Evolutionary conservation across 805 yeast species (phyloP).

Genomic region (Barnettozyma californica): DNA sequence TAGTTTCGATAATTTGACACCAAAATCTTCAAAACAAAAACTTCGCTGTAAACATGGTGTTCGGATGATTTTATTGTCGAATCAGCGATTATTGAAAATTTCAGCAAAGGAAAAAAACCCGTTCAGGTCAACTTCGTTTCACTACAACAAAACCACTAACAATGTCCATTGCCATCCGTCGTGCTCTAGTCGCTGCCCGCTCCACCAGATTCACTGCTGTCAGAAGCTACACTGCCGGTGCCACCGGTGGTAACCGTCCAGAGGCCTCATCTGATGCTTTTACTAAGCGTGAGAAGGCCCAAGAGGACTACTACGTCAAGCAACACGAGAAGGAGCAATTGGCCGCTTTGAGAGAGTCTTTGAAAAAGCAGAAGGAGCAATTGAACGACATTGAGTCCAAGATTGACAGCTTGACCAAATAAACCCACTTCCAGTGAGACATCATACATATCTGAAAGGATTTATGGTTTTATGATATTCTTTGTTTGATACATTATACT

Average conservation of each 20-base stretch:
- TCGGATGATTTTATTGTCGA: slow-evolving; percentile 16
- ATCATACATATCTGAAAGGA: neutral
- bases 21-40: neutral
- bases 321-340: slow-evolving; percentile 89
- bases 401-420: slow-evolving; percentile 20
- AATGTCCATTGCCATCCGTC: slow-evolving; percentile 29
- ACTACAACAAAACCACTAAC: neutral
- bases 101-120: neutral
- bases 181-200: slow-evolving; percentile 29
- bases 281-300: slow-evolving; percentile 87
- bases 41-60: slow-evolving; percentile 8
- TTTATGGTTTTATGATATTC: neutral
- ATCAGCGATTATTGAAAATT: slow-evolving; percentile 6
- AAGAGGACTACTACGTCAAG: slow-evolving; percentile 79
- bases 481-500: slow-evolving; percentile 1
- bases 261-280: slow-evolving; percentile 54
- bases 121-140: neutral
- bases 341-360: slow-evolving; percentile 65
- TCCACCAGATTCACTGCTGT: slow-evolving; percentile 16
- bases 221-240: slow-evolving; percentile 46
- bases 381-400: slow-evolving; percentile 46
- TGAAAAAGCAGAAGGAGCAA: slow-evolving; percentile 69
- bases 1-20: neutral
- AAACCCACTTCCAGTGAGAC: neutral
- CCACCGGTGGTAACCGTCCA: slow-evolving; percentile 55